A percentile compares a stretch with the other conserved stretches of the same genome.
phyloP scores from a whole-genome alignment of 2,329 filamentous ascomycete species.

The Grosmannia penicillata region DNA sequence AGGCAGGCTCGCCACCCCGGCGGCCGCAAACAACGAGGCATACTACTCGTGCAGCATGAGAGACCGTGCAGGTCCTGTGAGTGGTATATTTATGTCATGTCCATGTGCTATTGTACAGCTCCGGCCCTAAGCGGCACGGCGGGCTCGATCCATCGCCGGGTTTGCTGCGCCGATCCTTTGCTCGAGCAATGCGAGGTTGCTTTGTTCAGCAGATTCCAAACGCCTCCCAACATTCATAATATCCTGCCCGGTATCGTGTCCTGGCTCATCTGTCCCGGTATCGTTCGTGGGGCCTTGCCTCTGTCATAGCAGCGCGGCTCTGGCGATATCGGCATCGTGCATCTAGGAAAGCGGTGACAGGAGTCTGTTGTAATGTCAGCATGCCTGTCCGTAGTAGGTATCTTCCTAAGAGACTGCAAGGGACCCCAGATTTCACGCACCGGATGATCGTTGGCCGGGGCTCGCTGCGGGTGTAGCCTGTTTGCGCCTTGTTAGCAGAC shows the following conservation, averaged over 20 bases:
- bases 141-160: not conserved
- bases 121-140: not conserved
- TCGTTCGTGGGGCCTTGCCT: too few species aligned
- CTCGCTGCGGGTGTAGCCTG: slow-evolving; percentile 88
- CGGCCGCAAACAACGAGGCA: too few species aligned
- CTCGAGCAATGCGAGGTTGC: too few species aligned
- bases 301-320: too few species aligned
- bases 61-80: slow-evolving; percentile 4
- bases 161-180: not conserved
- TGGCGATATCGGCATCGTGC: too few species aligned
- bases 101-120: slow-evolving; percentile 7
- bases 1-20: not conserved
- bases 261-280: not conserved
- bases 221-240: not conserved
- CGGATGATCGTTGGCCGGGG: slow-evolving; percentile 62
- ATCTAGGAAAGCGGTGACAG: slow-evolving; percentile 49
- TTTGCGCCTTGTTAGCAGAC: slow-evolving; percentile 1
- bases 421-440: slow-evolving; percentile 10
- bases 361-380: slow-evolving; percentile 25
- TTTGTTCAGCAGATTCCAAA: not conserved
- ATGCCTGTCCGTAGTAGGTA: too few species aligned
- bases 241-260: not conserved
- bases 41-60: too few species aligned
- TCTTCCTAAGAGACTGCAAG: not conserved
- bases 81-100: slow-evolving; percentile 7